A percentile compares a stretch with the other conserved stretches of the same genome.
phyloP scores from a whole-genome alignment of 768 basidiomycete genomes.

The Kondoa malvinella region DNA sequence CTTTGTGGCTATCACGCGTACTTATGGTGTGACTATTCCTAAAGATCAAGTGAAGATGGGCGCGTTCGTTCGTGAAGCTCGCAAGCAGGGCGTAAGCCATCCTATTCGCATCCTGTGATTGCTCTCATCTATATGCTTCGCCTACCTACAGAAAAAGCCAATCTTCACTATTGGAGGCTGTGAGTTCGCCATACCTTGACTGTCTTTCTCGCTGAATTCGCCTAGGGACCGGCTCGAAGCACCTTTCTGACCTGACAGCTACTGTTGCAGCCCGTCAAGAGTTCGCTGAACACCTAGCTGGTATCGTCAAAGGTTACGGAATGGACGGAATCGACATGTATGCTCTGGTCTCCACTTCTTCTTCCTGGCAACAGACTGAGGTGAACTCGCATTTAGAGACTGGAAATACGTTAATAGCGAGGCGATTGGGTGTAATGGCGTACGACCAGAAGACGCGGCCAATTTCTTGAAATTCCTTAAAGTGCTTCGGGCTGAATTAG shows the following conservation, averaged over 20 bases:
- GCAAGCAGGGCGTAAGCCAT: conserved; percentile 19
- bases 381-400: conserved; percentile 25
- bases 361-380: background rate
- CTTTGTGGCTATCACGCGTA: background rate
- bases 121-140: no score
- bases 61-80: conserved; percentile 7
- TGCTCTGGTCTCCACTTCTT: no score
- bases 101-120: background rate
- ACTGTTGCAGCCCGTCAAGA: background rate
- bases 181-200: no score
- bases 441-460: conserved; percentile 44
- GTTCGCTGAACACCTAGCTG: background rate
- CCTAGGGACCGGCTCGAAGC: no score
- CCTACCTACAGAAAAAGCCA: no score
- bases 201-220: no score
- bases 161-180: background rate
- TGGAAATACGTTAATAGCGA: conserved; percentile 58
- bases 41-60: background rate
- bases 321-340: background rate
- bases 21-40: background rate
- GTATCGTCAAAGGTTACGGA: background rate
- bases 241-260: background rate
- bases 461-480: conserved; percentile 63
- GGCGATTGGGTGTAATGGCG: conserved; percentile 45
- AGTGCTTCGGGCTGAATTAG: conserved; percentile 47